Evolutionary conservation across 805 yeast genomes (phyloP), one percentile per base, ranked within the genome.

Genomic region (Cyberlindnera saturnus): DNA sequence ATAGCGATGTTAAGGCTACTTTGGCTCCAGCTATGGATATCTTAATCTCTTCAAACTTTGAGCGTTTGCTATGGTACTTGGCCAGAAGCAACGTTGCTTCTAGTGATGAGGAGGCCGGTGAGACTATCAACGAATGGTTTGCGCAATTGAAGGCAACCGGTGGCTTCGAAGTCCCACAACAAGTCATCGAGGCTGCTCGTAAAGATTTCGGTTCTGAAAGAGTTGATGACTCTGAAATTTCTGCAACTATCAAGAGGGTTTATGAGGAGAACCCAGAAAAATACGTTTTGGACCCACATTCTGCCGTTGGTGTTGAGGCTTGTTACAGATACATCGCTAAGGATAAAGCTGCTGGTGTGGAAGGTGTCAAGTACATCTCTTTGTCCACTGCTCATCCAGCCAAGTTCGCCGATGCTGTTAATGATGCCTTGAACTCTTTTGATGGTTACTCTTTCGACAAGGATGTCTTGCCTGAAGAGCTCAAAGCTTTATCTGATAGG

Each of bases 351-450:
- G 60, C 63, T 20, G 65, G 66, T 32, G 57, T 49, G 9, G 46
- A 63, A 18, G 60, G 69, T 26, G 65, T 72, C 33, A 70, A 76
- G 43, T 75, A 74, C 52, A 74, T 93, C 36, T 85, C 96, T 5
- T 76, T 93, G 45, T 85, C 97, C 10, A 93, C 99, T 38, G 99
- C 99, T 8, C 99, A 93, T 63, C 99, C 99, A 35, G 99, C 99
- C 47, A 93, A 93, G 68, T 93, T 93, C 60, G 86, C 96, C 20
- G 97, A 88, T 50, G 99, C 96, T 40, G 99, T 93, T 20, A 83
- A 90, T 64, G 69, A 75, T 55, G 88, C 98, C 3, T 73, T 93
- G 51, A 61, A 66, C 37, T 73, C 73, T 1, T 73, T 79, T 48
- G 77, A 73, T 11, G 89, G 79, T 17, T 93, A 93, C 68, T 79